A percentile compares a stretch with the other conserved stretches of the same genome.
Conservation (phyloP, 352 stramenopile genomes). For the Pythium biforme region DNA sequence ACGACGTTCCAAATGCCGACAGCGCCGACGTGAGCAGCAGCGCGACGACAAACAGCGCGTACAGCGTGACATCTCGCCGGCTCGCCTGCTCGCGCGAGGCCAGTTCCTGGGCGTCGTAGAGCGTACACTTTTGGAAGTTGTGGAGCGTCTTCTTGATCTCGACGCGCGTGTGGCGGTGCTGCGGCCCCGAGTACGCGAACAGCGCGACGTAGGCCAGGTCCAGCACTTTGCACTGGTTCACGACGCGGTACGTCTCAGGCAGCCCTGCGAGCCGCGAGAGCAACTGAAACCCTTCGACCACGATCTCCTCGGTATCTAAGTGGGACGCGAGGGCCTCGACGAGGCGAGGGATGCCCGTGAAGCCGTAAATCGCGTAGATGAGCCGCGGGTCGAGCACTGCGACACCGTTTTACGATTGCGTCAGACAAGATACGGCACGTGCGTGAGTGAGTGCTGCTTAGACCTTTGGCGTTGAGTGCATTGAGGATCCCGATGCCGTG, state of each 20-base stretch:
- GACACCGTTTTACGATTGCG: too few species aligned
- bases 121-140: conserved; percentile 66
- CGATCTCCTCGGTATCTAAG: conserved; percentile 73
- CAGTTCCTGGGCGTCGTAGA: conserved; percentile 55
- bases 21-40: conserved; percentile 49
- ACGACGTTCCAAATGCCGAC: conserved; percentile 41
- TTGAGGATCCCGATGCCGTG: conserved; percentile 73
- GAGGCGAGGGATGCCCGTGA: conserved; percentile 55
- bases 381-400: conserved; percentile 49
- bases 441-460: too few species aligned
- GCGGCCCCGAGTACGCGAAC: conserved; percentile 58
- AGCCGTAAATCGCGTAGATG: conserved; percentile 46
- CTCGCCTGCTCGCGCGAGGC: conserved; percentile 45
- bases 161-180: conserved; percentile 64
- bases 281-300: conserved; percentile 70
- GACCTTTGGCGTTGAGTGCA: conserved; percentile 58
- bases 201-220: conserved; percentile 71
- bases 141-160: conserved; percentile 63
- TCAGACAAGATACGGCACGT: too few species aligned
- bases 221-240: conserved; percentile 67
- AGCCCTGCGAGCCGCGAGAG: conserved; percentile 49
- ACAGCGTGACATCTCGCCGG: conserved; percentile 38
- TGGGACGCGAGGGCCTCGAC: conserved; percentile 68
- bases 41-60: conserved; percentile 43
- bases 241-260: conserved; percentile 40